Percentiles rank a stretch among this genome's conserved stretches.
These are phyloP conservation scores for Aschersonia sp. DNA, from an alignment of 2,329 filamentous ascomycete species.

Conservation along the genomic window DNA sequence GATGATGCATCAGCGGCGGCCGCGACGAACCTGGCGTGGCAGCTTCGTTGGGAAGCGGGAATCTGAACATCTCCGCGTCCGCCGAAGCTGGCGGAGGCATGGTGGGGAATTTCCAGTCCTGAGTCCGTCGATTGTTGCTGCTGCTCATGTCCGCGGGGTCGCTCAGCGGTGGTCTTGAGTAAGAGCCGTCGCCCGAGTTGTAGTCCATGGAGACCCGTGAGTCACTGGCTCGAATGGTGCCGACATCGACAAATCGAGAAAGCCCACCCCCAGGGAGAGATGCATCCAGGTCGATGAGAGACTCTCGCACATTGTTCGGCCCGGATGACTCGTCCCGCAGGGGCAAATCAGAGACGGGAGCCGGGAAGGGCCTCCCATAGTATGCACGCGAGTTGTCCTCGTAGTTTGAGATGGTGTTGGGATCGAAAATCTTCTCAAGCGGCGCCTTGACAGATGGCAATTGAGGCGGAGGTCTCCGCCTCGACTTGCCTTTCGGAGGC, in stretches of 20 bases:
- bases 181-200: constrained; percentile 27
- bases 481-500: constrained; percentile 36
- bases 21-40: constrained; percentile 17
- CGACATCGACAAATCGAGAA: constrained; percentile 45
- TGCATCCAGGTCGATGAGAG: constrained; percentile 49
- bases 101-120: constrained; percentile 44
- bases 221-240: constrained; percentile 39
- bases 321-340: constrained; percentile 39
- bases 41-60: constrained; percentile 25
- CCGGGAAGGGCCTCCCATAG: constrained; percentile 34
- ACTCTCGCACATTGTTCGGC: constrained; percentile 39
- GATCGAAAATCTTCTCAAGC: constrained; percentile 51
- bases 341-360: constrained; percentile 38
- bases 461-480: constrained; percentile 42
- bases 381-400: constrained; percentile 48
- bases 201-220: constrained; percentile 34
- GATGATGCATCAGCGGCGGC: constrained; percentile 32
- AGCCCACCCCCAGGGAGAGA: constrained; percentile 41
- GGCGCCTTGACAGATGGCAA: constrained; percentile 43
- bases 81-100: constrained; percentile 35
- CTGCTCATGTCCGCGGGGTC: constrained; percentile 40
- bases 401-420: constrained; percentile 49
- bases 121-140: constrained; percentile 33
- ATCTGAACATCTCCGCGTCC: constrained; percentile 36
- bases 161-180: constrained; percentile 36